Conservation (phyloP, 2,329 filamentous ascomycete species). For the Dothidotthia symphoricarpi region DNA sequence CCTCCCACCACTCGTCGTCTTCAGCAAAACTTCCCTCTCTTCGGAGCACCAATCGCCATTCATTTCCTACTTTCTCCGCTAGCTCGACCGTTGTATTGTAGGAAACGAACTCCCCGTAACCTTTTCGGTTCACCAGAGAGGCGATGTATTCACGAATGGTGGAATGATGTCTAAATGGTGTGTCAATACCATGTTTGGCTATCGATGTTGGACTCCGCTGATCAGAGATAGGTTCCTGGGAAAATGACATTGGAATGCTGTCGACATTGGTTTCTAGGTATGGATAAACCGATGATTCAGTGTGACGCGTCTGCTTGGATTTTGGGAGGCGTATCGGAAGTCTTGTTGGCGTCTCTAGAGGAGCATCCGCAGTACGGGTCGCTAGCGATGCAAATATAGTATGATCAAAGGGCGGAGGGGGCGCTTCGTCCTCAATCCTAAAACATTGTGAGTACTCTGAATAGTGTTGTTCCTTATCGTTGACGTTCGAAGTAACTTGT, state of each 20-base stretch:
- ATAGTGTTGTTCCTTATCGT: no score
- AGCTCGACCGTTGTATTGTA: conserved; percentile 63
- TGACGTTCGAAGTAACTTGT: no score
- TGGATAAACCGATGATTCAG: conserved; percentile 52
- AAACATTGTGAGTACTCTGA: neutral
- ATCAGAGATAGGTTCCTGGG: conserved; percentile 54
- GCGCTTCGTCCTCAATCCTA: conserved; percentile 25
- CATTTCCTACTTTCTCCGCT: conserved; percentile 53
- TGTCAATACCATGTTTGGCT: conserved; percentile 54
- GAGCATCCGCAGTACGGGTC: conserved; percentile 18
- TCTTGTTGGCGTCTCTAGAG: conserved; percentile 15
- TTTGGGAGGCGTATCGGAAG: conserved; percentile 21
- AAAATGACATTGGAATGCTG: conserved; percentile 59
- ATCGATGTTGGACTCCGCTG: conserved; percentile 44
- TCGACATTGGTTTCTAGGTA: conserved; percentile 66
- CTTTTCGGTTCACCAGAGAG: conserved; percentile 52
- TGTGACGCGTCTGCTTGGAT: conserved; percentile 17
- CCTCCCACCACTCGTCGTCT: conserved; percentile 62
- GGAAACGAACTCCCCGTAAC: conserved; percentile 54
- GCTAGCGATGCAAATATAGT: conserved; percentile 19
- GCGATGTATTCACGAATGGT: conserved; percentile 58
- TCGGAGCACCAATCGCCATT: conserved; percentile 52
- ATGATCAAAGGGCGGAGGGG: conserved; percentile 22
- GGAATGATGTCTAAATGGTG: conserved; percentile 62
- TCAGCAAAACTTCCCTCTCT: conserved; percentile 28